Conservation (phyloP, 2,329 filamentous ascomycete species). For the Fusarium subglutinans region DNA sequence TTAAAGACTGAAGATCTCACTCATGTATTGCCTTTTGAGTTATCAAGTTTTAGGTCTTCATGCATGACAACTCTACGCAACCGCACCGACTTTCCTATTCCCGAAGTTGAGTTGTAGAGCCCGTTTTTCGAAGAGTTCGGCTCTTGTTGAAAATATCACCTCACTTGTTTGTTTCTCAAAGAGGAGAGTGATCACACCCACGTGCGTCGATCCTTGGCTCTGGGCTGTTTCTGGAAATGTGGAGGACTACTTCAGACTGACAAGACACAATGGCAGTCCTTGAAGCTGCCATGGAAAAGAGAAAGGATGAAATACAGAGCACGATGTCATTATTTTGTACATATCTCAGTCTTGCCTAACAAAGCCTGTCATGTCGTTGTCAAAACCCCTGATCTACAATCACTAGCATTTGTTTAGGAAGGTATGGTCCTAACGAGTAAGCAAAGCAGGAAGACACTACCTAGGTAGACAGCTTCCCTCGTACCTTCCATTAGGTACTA, state of each 20-base stretch:
- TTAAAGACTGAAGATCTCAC: background rate
- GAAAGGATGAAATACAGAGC: background rate
- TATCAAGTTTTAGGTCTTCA: background rate
- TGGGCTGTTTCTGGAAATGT: conserved; percentile 4
- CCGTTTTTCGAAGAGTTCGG: background rate
- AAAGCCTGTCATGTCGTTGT: background rate
- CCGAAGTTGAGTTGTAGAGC: background rate
- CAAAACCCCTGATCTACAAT: conserved; percentile 19
- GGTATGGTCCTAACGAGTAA: background rate
- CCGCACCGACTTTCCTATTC: background rate
- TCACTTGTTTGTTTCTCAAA: background rate
- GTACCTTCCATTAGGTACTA: background rate
- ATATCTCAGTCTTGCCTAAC: background rate
- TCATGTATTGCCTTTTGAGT: background rate
- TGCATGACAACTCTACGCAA: background rate
- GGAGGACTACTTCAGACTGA: background rate
- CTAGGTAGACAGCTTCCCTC: background rate
- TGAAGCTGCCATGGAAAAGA: background rate
- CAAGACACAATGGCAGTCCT: background rate
- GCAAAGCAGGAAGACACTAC: background rate
- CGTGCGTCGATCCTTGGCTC: conserved; percentile 42
- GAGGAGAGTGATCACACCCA: conserved; percentile 26
- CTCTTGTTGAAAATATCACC: background rate
- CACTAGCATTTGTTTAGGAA: conserved; percentile 16
- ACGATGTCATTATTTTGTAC: background rate